Evolutionary conservation across 805 yeast species (phyloP).

Genomic region (Sugiyamaella valdiviana): DNA sequence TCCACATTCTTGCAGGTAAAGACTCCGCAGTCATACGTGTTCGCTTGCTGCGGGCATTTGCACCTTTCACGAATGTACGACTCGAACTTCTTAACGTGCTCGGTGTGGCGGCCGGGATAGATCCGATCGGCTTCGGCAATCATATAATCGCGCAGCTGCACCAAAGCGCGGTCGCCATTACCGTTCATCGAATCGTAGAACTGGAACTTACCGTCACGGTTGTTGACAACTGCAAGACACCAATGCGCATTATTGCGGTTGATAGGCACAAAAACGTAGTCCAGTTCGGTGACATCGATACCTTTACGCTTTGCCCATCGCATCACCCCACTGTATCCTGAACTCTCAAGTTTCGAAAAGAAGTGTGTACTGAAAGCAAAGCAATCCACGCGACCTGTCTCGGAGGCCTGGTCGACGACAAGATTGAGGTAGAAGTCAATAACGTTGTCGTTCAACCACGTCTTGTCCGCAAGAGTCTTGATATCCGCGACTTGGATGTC

Average conservation of each 20-base stretch:
- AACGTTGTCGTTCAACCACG: conserved; percentile 88
- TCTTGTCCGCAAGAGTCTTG: conserved; percentile 57
- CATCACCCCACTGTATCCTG: conserved; percentile 73
- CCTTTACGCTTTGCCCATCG: conserved; percentile 80
- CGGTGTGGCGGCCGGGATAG: conserved; percentile 33
- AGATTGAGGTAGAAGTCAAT: conserved; percentile 73
- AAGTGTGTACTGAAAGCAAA: conserved; percentile 87
- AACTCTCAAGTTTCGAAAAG: conserved; percentile 56
- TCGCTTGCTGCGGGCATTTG: conserved; percentile 75
- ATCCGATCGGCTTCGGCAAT: conserved; percentile 56
- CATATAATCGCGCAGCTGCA: conserved; percentile 55
- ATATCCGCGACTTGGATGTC: conserved; percentile 65
- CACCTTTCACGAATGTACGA: conserved; percentile 17
- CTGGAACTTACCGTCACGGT: conserved; percentile 48
- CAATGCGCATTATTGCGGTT: conserved; percentile 81
- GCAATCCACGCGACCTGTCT: conserved; percentile 35
- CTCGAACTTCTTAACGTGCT: conserved; percentile 28
- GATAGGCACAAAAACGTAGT: conserved; percentile 74
- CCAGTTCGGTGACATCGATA: conserved; percentile 55
- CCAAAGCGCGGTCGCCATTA: conserved; percentile 39
- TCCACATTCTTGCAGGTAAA: conserved; percentile 77
- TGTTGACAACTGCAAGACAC: conserved; percentile 80
- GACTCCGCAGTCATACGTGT: conserved; percentile 94
- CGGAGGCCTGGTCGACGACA: conserved; percentile 40
- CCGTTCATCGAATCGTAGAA: conserved; percentile 74